Percentiles rank a stretch among this genome's conserved stretches.
Conservation (phyloP, 2,329 filamentous ascomycete genomes). For the Colletotrichum scovillei region DNA sequence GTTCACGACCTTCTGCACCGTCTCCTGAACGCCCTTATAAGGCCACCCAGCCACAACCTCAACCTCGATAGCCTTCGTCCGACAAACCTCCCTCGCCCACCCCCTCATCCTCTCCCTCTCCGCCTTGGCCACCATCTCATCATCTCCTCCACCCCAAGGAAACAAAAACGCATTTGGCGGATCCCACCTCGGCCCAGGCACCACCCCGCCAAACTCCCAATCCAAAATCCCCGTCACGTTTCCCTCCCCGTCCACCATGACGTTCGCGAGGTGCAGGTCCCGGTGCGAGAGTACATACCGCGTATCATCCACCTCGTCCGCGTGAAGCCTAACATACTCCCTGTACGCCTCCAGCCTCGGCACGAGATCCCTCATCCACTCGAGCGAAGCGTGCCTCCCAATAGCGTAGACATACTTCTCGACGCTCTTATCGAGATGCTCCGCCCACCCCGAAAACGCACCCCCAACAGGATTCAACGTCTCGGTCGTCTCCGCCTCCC, state of each 20-base stretch:
- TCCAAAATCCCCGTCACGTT: conserved; percentile 50
- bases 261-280: not conserved
- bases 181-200: conserved; percentile 19
- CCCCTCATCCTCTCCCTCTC: not conserved
- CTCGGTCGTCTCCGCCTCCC: conserved; percentile 36
- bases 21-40: not conserved
- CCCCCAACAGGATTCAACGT: conserved; percentile 41
- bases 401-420: conserved; percentile 41
- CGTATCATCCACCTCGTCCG: not conserved
- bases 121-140: conserved; percentile 2
- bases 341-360: conserved; percentile 39
- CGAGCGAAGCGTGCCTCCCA: conserved; percentile 39
- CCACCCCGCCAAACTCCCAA: conserved; percentile 49
- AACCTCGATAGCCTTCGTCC: not conserved
- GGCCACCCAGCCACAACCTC: not conserved
- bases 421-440: conserved; percentile 45
- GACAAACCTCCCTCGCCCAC: not conserved
- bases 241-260: not conserved
- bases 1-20: not conserved
- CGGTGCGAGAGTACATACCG: not conserved
- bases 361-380: conserved; percentile 45
- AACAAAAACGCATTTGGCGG: conserved; percentile 20
- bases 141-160: conserved; percentile 7
- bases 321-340: conserved; percentile 39
- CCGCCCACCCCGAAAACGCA: conserved; percentile 46